A percentile compares a stretch with the other conserved stretches of the same genome.
These are phyloP conservation scores for Auriculariales sp. DNA, from an alignment of 768 basidiomycete species.

Conservation along the genomic window DNA sequence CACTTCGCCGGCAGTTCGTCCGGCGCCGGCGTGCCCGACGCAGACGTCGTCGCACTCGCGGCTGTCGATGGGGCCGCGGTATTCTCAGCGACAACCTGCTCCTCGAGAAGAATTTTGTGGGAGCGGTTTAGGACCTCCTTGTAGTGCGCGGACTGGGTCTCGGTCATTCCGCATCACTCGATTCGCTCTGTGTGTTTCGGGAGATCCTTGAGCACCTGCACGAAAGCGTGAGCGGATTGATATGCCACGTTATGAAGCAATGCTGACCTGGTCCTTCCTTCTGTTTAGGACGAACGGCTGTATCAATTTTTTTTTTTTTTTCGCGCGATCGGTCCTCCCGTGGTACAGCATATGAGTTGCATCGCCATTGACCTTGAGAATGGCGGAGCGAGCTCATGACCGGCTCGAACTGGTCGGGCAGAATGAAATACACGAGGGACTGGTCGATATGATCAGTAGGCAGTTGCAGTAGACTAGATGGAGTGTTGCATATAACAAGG, in stretches of 20 bases:
- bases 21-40: no score
- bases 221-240: no score
- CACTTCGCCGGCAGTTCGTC: conserved; percentile 13
- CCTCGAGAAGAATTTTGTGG: conserved; percentile 59
- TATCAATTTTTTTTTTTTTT: conserved; percentile 99
- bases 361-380: conserved; percentile 96
- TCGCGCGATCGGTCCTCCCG: conserved; percentile 82
- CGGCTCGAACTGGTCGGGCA: conserved; percentile 77
- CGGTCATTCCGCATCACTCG: conserved; percentile 89
- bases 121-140: conserved; percentile 73
- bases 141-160: conserved; percentile 71
- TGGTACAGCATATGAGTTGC: conserved; percentile 75
- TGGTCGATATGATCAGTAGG: conserved; percentile 21
- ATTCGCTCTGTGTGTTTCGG: conserved; percentile 87
- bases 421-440: conserved; percentile 97
- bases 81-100: conserved; percentile 10
- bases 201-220: conserved; percentile 78
- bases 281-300: conserved; percentile 96
- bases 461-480: neutral
- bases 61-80: no score
- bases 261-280: conserved; percentile 88
- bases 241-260: no score
- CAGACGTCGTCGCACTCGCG: no score
- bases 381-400: conserved; percentile 66
- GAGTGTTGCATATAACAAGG: conserved; percentile 49